Evolutionary conservation across 495 filamentous ascomycete genomes (phyloP).

Genomic region (Daldinia vernicosa): DNA sequence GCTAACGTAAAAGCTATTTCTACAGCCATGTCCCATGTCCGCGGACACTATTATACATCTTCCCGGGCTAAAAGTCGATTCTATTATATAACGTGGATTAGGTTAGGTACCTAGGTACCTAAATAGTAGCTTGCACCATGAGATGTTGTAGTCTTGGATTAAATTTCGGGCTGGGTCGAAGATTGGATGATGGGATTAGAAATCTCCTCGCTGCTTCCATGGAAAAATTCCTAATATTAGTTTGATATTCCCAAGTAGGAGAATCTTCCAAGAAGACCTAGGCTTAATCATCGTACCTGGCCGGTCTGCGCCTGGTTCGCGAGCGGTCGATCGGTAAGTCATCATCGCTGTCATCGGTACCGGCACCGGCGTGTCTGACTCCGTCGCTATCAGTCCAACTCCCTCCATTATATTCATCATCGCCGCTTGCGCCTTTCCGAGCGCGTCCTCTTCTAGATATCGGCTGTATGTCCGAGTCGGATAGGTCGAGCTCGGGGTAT

Average conservation of each 20-base stretch:
- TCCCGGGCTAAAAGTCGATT: background rate
- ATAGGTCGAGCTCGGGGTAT: conserved; percentile 30
- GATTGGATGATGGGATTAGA: background rate
- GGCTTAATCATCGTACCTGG: conserved; percentile 42
- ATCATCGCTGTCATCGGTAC: conserved; percentile 34
- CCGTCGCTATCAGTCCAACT: conserved; percentile 44
- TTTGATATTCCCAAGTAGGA: background rate
- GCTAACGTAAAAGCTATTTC: background rate
- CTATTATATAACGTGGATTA: background rate
- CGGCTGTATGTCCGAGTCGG: conserved; percentile 38
- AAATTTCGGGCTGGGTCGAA: background rate
- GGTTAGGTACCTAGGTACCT: background rate
- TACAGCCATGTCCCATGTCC: background rate
- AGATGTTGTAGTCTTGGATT: background rate
- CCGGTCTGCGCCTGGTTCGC: conserved; percentile 37
- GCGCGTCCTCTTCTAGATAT: conserved; percentile 19
- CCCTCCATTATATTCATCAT: conserved; percentile 42
- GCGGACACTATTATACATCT: background rate
- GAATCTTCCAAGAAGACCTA: background rate
- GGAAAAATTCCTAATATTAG: background rate
- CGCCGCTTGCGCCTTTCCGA: conserved; percentile 26
- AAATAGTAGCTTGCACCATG: background rate
- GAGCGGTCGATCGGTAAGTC: conserved; percentile 36
- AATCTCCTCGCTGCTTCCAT: background rate
- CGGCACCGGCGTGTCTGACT: conserved; percentile 30